phyloP scores from a whole-genome alignment of 106 monocot genomes.

The Apostasia ramifera region DNA sequence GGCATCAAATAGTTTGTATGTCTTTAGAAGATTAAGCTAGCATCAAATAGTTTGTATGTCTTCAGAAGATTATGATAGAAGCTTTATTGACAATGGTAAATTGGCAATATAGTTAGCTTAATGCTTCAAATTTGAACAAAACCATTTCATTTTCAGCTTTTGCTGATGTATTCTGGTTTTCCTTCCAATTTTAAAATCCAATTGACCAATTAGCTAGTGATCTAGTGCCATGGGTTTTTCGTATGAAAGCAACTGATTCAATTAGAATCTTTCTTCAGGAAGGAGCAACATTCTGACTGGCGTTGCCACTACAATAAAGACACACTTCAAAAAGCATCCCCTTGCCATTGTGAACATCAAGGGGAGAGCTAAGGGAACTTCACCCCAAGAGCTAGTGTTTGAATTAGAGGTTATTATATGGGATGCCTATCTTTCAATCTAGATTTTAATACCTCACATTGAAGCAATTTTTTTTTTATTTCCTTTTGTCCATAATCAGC shows the following conservation, averaged over 20 bases:
- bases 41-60: no score
- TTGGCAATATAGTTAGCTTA: no score
- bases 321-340: conserved; percentile 86
- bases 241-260: neutral
- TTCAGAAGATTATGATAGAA: no score
- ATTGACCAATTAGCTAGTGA: neutral
- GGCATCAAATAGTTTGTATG: no score
- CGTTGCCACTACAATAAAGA: conserved; percentile 73
- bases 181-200: neutral
- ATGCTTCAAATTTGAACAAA: no score
- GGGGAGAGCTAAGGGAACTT: conserved; percentile 72
- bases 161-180: no score
- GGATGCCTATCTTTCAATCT: neutral
- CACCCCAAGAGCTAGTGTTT: conserved; percentile 72
- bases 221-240: neutral
- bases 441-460: neutral
- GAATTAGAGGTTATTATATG: conserved; percentile 60
- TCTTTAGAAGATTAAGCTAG: no score
- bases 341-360: conserved; percentile 96
- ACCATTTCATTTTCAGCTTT: no score
- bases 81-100: no score
- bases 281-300: conserved; percentile 77
- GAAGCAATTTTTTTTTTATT: neutral
- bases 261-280: conserved; percentile 30
- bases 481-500: conserved; percentile 24